Base-by-base conservation (phyloP, 1,284 basidiomycete genomes). In the Rhodotorula glutinis region DNA sequence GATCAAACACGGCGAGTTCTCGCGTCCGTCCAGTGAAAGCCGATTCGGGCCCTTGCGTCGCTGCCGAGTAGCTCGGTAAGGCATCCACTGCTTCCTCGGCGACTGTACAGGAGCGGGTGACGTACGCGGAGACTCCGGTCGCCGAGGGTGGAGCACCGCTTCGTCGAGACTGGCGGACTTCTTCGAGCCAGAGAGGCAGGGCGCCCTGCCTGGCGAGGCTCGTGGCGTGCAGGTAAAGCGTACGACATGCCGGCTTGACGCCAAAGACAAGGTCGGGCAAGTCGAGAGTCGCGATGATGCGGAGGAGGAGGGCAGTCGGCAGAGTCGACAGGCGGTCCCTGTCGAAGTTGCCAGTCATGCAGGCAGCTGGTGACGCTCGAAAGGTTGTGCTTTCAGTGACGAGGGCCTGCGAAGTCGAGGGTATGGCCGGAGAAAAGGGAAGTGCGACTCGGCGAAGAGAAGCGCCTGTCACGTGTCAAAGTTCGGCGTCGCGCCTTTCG, bases 1-100 rank as follows among this genome's bases (percentile, higher is more conserved):
- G 33, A 43, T 68, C 66, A 38, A 58, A 44, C 30, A 68, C 23
- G 38, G 51, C 66, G 30, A 53, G 56, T 55, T 57, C 66, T 29
- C 57, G 55, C 10, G 53, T 25, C 25, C 55, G 62, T 17, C 14
- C 7, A 11, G 9, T 9, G 40, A 46, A 27, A 23, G 27, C 27
- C n/a, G n/a, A n/a, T n/a, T 2, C 23, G 55, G 27, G 53, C 25
- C 43, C 16, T 46, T 13, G 3, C 3, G 56, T 27, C 23, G 27
- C 21, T 21, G n/a, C 41, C 17, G 21, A 27, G 16, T 49, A 33
- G 14, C 55, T 66, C 51, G 46, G 52, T 27, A n/a, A 56, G 47
- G 53, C 44, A 2, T 51, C 49, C 25, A 16, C 25, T 4, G 13
- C 25, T 14, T 25, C 7, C 13, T 51, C 13, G 11, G 2, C 11